Conservation (phyloP, 257 asterid species). For the Jacaranda mimosifolia region DNA sequence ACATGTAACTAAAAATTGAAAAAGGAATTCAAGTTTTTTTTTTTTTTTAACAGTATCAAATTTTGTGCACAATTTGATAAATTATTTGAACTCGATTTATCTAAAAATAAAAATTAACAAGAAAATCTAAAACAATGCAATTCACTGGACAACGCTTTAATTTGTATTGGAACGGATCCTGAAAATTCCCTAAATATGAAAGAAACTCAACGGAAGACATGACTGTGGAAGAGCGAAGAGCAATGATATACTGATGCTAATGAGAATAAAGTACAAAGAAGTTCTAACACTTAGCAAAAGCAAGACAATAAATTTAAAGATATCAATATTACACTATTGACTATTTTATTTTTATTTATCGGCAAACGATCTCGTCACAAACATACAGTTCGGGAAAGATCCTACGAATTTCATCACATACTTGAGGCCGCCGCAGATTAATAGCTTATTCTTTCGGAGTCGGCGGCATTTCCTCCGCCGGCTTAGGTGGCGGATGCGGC, state of each 20-base stretch:
- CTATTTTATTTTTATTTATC: background rate
- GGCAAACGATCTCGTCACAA: background rate
- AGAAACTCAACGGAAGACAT: no score
- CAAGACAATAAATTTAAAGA: background rate
- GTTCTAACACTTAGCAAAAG: background rate
- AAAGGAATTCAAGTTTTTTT: no score
- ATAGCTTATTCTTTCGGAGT: constrained; percentile 18
- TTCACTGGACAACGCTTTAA: no score
- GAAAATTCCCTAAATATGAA: no score
- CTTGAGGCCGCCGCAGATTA: constrained; percentile 11
- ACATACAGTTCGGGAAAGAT: background rate
- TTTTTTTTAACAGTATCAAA: no score
- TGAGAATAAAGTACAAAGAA: background rate
- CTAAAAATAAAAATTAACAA: no score
- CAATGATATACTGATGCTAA: background rate
- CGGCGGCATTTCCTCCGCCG: constrained; percentile 44
- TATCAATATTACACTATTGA: background rate
- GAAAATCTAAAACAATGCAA: no score
- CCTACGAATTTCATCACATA: constrained; percentile 15
- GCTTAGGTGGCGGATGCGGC: constrained; percentile 50
- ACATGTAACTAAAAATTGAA: no score
- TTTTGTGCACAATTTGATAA: no score
- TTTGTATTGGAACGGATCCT: no score
- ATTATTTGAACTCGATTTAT: no score
- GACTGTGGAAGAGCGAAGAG: background rate